Base-by-base conservation (phyloP, 345 rosid species). In the Kandelia obovata region DNA sequence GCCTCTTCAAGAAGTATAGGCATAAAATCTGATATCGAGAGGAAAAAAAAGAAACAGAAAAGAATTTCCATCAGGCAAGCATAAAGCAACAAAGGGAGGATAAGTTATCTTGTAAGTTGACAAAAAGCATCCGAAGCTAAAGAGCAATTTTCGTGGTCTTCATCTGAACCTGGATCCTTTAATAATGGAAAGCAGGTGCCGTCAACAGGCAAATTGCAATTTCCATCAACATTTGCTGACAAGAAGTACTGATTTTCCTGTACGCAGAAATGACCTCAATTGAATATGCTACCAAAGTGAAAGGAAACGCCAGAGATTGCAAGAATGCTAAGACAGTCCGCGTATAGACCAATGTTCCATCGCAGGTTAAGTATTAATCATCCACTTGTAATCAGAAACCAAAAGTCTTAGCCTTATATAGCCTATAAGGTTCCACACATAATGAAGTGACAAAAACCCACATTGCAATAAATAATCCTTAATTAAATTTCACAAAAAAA, bases 1-100 rank as follows among this genome's bases (percentile, higher is more conserved):
- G 76, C 68, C 27, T 88, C 91, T 51, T 88, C 85, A 20, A 80
- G 65, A 55, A 84, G 75, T 37, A 86, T 73, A 32, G 96, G 92
- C 68, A 83, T 75, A 58, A 85, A 82, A 83, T 85, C 96, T 90
- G 81, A 74, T 67, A 63, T 23, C 9, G 27, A 68, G 77, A 37
- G 23, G 60, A 31, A 4, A 31, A 31, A 31, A 31, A 31, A 31
- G 4, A 31, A 31, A 31, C 5, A 31, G 49, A 60, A n/a, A 61
- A 17, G 49, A 56, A 49, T 76, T 62, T 61, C n/a, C 23, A 71
- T 58, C 52, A 47, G 56, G 55, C 31, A 64, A 17, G 25, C 61
- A 37, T 6, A 58, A 53, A 71, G 43, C 28, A 15, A 71, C 34
- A 11, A 20, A 5, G 55, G 26, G 4, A 32, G 30, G 16, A 65